A percentile compares a stretch with the other conserved stretches of the same genome.
Conservation (phyloP, 805 yeast genomes). For the Lipomyces oligophaga region DNA sequence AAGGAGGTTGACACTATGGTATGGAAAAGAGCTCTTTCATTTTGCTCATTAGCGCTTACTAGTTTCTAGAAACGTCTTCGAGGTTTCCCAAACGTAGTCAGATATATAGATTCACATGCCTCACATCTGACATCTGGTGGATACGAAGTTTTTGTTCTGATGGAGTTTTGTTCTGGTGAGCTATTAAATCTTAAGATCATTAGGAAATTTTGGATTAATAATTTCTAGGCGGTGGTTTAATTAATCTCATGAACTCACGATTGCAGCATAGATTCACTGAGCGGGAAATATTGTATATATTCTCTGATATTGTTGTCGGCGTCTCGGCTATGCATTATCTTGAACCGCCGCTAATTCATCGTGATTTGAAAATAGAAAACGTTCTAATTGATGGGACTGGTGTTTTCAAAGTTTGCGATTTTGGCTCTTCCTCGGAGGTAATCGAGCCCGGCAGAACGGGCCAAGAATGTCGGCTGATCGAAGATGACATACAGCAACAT, state of each 20-base stretch:
- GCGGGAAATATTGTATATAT: slow-evolving; percentile 72
- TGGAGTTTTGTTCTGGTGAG: slow-evolving; percentile 86
- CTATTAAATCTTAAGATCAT: too few species aligned
- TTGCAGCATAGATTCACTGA: slow-evolving; percentile 74
- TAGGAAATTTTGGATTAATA: too few species aligned
- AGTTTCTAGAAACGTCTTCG: slow-evolving; percentile 55
- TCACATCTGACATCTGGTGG: slow-evolving; percentile 54
- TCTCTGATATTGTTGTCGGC: slow-evolving; percentile 76
- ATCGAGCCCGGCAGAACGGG: slow-evolving; percentile 71
- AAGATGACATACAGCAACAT: slow-evolving; percentile 80
- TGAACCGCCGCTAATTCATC: slow-evolving; percentile 68
- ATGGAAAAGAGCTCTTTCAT: not conserved
- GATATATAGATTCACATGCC: slow-evolving; percentile 94
- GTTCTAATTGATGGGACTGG: slow-evolving; percentile 68
- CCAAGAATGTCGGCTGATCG: slow-evolving; percentile 67
- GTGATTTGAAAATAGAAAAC: slow-evolving; percentile 93
- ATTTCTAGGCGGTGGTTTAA: slow-evolving; percentile 60
- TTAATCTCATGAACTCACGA: slow-evolving; percentile 83
- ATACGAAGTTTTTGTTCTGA: slow-evolving; percentile 83
- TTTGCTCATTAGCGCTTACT: not conserved
- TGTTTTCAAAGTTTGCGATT: slow-evolving; percentile 82
- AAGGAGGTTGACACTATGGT: slow-evolving; percentile 97
- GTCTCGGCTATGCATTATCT: slow-evolving; percentile 79
- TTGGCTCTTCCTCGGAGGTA: slow-evolving; percentile 71
- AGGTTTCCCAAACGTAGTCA: slow-evolving; percentile 76